Conservation (phyloP, 1,284 basidiomycete species). For the Pseudozyma sp. region DNA sequence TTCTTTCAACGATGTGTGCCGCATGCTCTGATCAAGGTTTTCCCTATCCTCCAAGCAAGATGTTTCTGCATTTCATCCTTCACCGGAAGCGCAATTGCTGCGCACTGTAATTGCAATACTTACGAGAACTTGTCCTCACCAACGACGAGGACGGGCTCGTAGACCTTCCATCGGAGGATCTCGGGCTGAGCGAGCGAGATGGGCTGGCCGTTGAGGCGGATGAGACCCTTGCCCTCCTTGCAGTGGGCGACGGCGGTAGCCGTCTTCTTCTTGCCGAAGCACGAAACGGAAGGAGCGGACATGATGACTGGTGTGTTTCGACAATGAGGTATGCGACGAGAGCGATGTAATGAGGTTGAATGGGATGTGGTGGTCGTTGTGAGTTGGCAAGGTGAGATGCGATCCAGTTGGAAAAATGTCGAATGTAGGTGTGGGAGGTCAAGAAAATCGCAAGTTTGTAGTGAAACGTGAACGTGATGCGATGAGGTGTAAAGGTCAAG, state of each 20-base stretch:
- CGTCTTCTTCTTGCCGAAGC: slow-evolving; percentile 71
- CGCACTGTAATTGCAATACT: slow-evolving; percentile 28
- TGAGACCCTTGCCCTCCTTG: slow-evolving; percentile 91
- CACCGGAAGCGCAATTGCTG: neutral
- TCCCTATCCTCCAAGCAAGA: neutral
- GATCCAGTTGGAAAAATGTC: neutral
- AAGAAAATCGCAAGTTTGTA: neutral
- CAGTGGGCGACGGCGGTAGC: slow-evolving; percentile 66
- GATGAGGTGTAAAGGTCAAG: neutral
- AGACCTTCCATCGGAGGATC: slow-evolving; percentile 97
- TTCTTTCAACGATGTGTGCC: too few species aligned
- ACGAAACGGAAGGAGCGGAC: slow-evolving; percentile 68
- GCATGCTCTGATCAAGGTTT: neutral
- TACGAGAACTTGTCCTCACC: slow-evolving; percentile 69
- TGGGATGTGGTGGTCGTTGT: slow-evolving; percentile 5
- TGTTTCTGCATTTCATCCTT: slow-evolving; percentile 13
- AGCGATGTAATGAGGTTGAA: neutral
- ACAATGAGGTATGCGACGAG: slow-evolving; percentile 1
- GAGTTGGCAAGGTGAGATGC: slow-evolving; percentile 4
- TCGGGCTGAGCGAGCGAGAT: slow-evolving; percentile 90
- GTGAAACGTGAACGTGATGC: neutral
- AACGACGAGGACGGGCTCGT: slow-evolving; percentile 76
- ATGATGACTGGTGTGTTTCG: slow-evolving; percentile 56
- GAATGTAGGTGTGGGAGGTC: slow-evolving; percentile 2
- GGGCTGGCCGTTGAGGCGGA: slow-evolving; percentile 96